These are phyloP conservation scores for Fusarium continuum DNA, from an alignment of 2,329 filamentous ascomycete species.

Conservation along the genomic window DNA sequence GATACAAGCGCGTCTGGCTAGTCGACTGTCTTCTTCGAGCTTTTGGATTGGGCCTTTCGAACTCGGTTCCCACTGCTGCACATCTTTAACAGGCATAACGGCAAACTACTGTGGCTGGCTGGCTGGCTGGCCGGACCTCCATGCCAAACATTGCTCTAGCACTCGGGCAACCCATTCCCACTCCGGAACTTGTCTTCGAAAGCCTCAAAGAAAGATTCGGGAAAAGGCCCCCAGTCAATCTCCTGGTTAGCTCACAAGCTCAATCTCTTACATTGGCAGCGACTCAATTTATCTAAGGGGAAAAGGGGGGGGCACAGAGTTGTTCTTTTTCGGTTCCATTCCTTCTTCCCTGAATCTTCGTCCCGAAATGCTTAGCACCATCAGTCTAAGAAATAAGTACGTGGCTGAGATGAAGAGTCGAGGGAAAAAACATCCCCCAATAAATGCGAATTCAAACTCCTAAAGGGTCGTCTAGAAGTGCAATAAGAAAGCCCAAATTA, in stretches of 20 bases:
- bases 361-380: neutral
- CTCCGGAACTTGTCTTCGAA: constrained; percentile 21
- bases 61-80: neutral
- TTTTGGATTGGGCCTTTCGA: constrained; percentile 1
- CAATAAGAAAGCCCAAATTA: constrained; percentile 20
- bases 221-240: neutral
- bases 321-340: too few species aligned
- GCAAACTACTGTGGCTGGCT: constrained; percentile 29
- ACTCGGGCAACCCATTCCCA: constrained; percentile 17
- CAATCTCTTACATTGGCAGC: neutral
- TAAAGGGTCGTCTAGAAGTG: constrained; percentile 24
- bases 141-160: constrained; percentile 12
- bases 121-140: constrained; percentile 25
- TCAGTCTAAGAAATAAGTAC: neutral
- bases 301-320: too few species aligned
- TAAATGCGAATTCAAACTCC: constrained; percentile 1
- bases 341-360: constrained; percentile 1
- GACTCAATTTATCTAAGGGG: too few species aligned
- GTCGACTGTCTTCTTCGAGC: neutral
- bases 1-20: neutral
- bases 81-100: constrained; percentile 16
- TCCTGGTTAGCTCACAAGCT: neutral
- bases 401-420: constrained; percentile 1
- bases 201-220: neutral
- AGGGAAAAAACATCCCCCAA: constrained; percentile 2